Percentiles rank a stretch among this genome's conserved stretches.
Evolutionary conservation across 805 yeast species (phyloP).

Genomic region (Sungouiozyma ichnusensis): DNA sequence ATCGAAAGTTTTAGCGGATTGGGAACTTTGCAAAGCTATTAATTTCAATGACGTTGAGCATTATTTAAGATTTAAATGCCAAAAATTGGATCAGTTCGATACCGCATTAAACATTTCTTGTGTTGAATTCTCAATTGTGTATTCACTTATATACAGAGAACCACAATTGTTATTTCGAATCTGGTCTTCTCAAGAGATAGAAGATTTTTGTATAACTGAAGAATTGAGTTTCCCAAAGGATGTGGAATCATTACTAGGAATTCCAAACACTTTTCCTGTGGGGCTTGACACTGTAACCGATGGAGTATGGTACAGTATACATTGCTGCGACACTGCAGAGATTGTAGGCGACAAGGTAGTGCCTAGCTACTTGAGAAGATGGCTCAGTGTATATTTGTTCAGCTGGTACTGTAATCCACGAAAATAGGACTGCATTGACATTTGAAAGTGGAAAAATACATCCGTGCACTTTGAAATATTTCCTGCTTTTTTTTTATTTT

Average conservation of each 20-base stretch:
- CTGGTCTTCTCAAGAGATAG: constrained; percentile 8
- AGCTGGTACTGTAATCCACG: constrained; percentile 11
- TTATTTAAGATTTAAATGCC: neutral
- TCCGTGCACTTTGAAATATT: neutral
- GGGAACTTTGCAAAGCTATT: neutral
- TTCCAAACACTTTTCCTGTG: constrained; percentile 2
- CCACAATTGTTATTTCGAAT: constrained; percentile 15
- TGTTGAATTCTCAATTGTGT: neutral
- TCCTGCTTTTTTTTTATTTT: too few species aligned
- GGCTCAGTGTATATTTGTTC: constrained; percentile 17
- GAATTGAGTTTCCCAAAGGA: neutral
- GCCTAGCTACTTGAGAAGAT: constrained; percentile 15
- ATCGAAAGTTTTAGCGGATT: neutral
- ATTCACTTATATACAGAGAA: constrained; percentile 10
- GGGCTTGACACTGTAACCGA: constrained; percentile 7
- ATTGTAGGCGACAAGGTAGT: constrained; percentile 13
- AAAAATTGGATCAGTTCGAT: neutral
- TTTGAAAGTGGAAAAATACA: too few species aligned
- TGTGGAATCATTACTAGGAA: constrained; percentile 1
- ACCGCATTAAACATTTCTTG: neutral
- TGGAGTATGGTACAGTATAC: constrained; percentile 19
- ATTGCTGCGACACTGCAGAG: constrained; percentile 22
- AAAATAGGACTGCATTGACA: too few species aligned
- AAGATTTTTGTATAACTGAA: constrained; percentile 8
- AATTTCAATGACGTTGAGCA: neutral